Percentiles rank a stretch among this genome's conserved stretches.
These are phyloP conservation scores for Eucalyptus pauciflora DNA, from an alignment of 345 rosid species.

Conservation along the genomic window DNA sequence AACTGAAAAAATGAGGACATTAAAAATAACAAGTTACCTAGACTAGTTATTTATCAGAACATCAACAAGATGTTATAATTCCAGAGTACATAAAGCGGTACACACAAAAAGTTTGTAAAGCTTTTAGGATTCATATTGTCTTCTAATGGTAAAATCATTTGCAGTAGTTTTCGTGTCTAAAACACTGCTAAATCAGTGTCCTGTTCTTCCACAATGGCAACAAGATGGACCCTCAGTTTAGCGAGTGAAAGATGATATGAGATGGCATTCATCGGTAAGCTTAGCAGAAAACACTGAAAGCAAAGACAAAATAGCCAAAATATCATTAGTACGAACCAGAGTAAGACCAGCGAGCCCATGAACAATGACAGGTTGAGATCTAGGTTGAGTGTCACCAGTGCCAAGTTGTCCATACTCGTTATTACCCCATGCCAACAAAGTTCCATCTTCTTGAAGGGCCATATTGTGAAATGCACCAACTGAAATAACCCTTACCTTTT, in stretches of 20 bases:
- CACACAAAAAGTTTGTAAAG: neutral
- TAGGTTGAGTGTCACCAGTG: slow-evolving; percentile 97
- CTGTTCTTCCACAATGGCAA: neutral
- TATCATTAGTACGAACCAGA: slow-evolving; percentile 44
- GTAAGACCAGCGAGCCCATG: slow-evolving; percentile 76
- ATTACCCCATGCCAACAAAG: slow-evolving; percentile 98
- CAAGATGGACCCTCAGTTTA: neutral
- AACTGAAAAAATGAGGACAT: neutral
- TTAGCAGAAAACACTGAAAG: neutral
- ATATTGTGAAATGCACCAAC: slow-evolving; percentile 99
- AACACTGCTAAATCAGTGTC: neutral
- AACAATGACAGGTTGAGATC: slow-evolving; percentile 90
- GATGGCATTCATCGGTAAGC: neutral
- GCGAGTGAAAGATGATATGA: neutral
- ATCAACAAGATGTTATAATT: neutral
- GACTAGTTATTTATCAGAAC: neutral
- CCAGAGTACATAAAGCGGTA: neutral
- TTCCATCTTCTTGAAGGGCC: slow-evolving; percentile 92
- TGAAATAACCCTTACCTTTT: slow-evolving; percentile 70
- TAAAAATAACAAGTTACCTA: neutral
- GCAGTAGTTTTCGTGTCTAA: neutral
- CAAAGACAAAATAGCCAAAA: neutral
- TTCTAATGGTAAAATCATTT: neutral
- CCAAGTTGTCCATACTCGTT: slow-evolving; percentile 99
- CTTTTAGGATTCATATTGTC: neutral